Evolutionary conservation across 1,139 yeast genomes (phyloP), one percentile per base, ranked within the genome.

Genomic region (Insectozyma bohioensis): DNA sequence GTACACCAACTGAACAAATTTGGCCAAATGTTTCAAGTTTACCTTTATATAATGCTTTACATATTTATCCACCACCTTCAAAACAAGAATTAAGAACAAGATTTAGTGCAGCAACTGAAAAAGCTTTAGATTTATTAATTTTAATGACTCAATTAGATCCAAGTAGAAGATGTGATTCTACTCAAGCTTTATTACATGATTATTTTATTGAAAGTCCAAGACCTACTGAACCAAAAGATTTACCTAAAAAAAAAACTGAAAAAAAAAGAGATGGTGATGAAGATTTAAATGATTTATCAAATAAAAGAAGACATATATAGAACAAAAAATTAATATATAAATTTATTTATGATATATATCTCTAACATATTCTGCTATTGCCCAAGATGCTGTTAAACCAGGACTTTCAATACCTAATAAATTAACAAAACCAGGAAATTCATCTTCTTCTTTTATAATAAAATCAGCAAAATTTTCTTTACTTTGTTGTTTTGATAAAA

Each of bases 1-100:
- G 99, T 0, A 88, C 98, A 0, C 98, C 99, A 3, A 85, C 95
- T 0, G 96, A 90, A 47, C 80, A 74, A 27, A 79, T 69, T 2
- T 92, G 99, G 99, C 95, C 96, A 0, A 87, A 88, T 31, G 94
- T 92, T 1, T 76, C 90, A 1, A 70, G 77, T 38, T 68, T 92
- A 35, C 94, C 95, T 0, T 67, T 79, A 23, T 92, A 86, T 54
- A 79, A 81, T 47, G 76, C 85, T 9, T 62, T 85, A 41, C 73
- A 75, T 28, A 72, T 81, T 23, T 87, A 85, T 52, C 96, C 97
- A 8, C 81, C 81, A 6, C 97, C 97, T 0, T 73, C 92, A 0
- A 70, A 87, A 43, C 81, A 76, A 37, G 97, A 90, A 56, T 63
- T 90, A 38, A 72, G 95, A 47, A 80, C 78, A 41, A 62, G 97